Percentiles rank a stretch among this genome's conserved stretches.
Evolutionary conservation across 1,139 yeast genomes (phyloP).

Genomic region (Geotrichum aggregatum): DNA sequence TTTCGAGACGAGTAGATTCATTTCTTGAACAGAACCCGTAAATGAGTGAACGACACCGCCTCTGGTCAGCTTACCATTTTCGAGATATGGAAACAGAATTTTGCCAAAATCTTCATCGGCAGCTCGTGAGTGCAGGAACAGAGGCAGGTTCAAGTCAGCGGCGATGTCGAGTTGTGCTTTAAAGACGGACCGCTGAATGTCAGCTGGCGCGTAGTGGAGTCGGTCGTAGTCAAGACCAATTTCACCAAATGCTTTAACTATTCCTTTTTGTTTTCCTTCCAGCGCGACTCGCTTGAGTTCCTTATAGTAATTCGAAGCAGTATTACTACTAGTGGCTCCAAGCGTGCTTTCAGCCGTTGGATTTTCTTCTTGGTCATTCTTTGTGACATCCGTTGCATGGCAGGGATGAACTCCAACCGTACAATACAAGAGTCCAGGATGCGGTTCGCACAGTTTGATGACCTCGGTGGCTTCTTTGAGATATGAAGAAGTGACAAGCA

Average conservation of each 20-base stretch:
- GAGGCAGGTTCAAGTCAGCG: slow-evolving; percentile 55
- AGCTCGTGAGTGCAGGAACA: slow-evolving; percentile 84
- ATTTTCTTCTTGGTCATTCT: slow-evolving; percentile 29
- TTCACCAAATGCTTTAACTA: slow-evolving; percentile 80
- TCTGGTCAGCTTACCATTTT: slow-evolving; percentile 36
- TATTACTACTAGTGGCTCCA: slow-evolving; percentile 1
- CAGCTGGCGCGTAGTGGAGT: slow-evolving; percentile 65
- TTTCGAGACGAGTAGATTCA: slow-evolving; percentile 47
- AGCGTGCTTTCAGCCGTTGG: too few species aligned
- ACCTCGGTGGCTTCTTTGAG: slow-evolving; percentile 57
- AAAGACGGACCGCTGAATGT: slow-evolving; percentile 65
- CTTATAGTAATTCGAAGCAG: slow-evolving; percentile 43
- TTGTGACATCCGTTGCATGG: slow-evolving; percentile 60
- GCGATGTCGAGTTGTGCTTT: slow-evolving; percentile 65
- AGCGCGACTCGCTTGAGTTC: slow-evolving; percentile 49
- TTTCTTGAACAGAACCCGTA: slow-evolving; percentile 73
- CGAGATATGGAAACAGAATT: slow-evolving; percentile 57
- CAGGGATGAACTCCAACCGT: slow-evolving; percentile 98
- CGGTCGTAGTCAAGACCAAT: slow-evolving; percentile 93
- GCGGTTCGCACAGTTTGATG: slow-evolving; percentile 42
- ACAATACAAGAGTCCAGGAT: slow-evolving; percentile 42
- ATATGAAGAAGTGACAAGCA: slow-evolving; percentile 81
- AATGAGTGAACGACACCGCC: slow-evolving; percentile 89
- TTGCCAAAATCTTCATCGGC: slow-evolving; percentile 76
- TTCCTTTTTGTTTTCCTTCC: slow-evolving; percentile 43